A percentile compares a stretch with the other conserved stretches of the same genome.
phyloP scores from a whole-genome alignment of 192 early-diverging fungal genomes.

The Coemansia furcata region DNA sequence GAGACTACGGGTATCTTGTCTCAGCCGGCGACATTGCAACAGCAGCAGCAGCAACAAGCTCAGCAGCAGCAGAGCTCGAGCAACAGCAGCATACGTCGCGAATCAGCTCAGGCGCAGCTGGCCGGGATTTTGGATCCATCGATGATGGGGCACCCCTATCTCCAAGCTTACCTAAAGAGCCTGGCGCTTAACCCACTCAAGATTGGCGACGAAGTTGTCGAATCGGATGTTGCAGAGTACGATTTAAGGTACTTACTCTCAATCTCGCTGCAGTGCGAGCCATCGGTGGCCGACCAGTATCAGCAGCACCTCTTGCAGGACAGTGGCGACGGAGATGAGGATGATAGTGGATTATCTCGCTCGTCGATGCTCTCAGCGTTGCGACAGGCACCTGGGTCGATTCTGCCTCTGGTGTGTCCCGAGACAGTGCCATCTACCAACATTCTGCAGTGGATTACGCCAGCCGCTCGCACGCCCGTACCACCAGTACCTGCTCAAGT shows the following conservation, averaged over 20 bases:
- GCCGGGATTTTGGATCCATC: slow-evolving; percentile 22
- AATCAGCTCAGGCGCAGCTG: slow-evolving; percentile 7
- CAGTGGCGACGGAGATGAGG: slow-evolving; percentile 8
- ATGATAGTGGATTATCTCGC: slow-evolving; percentile 13
- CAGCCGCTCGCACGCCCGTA: slow-evolving; percentile 31
- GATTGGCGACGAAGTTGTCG: slow-evolving; percentile 51
- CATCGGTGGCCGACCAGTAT: slow-evolving; percentile 46
- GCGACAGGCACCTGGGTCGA: slow-evolving; percentile 48
- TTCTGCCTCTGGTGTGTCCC: slow-evolving; percentile 54
- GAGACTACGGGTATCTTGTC: neutral
- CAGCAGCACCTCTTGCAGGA: slow-evolving; percentile 33
- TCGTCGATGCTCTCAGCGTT: slow-evolving; percentile 21
- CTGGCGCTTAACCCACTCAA: slow-evolving; percentile 41
- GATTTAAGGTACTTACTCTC: slow-evolving; percentile 48
- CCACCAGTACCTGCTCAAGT: slow-evolving; percentile 14
- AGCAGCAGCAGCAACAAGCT: neutral
- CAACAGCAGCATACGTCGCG: slow-evolving; percentile 3
- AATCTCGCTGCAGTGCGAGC: slow-evolving; percentile 51
- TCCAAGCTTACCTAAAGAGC: slow-evolving; percentile 29
- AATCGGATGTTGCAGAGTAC: slow-evolving; percentile 43
- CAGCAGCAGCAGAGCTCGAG: neutral
- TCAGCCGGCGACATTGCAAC: slow-evolving; percentile 10
- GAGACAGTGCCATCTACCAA: slow-evolving; percentile 53
- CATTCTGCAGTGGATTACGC: slow-evolving; percentile 53
- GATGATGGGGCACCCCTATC: slow-evolving; percentile 37